Base-by-base conservation (phyloP, 2,329 filamentous ascomycete genomes). In the Penicillium concentricum region DNA sequence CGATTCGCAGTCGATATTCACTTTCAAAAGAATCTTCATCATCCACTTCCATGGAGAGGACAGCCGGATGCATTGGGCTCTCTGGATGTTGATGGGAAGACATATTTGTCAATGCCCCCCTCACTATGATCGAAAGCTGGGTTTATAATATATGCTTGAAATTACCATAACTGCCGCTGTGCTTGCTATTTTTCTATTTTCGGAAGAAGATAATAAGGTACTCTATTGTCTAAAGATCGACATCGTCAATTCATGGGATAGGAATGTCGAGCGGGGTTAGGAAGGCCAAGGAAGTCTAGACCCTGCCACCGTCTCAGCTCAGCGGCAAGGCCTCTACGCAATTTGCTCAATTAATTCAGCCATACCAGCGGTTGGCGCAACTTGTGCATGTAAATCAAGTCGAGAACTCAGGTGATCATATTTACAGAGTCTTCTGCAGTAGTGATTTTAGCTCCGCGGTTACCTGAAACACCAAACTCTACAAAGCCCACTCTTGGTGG, bases 1-100 rank as follows among this genome's bases (percentile, higher is more conserved):
- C 41, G 41, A 52, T 52, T 45, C 41, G 50, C 13, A 52, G 39
- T 52, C 50, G 39, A 38, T 52, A 52, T 52, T 52, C 41, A 52
- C 50, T 52, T 52, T 52, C 41, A 38, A 45, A 52, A n/a, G 24
- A 44, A 45, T 52, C 41, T 10, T 45, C 32, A 44, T 52, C 50
- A 38, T 52, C 50, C 41, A 52, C 50, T 45, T 52, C 50, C 32
- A 52, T 52, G 32, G 50, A 52, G 12, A 52, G 41, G 22, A 52
- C 41, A 34, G 9, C 32, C 41, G 50, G 50, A 37, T 45, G 50
- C 22, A 39, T 52, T 52, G 41, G 41, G 5, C 32, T 24, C 38
- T 44, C 49, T 44, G n/a, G 18, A 45, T n/a, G n/a, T 45, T 45
- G 28, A 32, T 45, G 32, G 43, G 26, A 30, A 52, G 38, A 52